A percentile compares a stretch with the other conserved stretches of the same genome.
Evolutionary conservation across 768 basidiomycete species (phyloP).

Genomic region (Phanerochaete sordida): DNA sequence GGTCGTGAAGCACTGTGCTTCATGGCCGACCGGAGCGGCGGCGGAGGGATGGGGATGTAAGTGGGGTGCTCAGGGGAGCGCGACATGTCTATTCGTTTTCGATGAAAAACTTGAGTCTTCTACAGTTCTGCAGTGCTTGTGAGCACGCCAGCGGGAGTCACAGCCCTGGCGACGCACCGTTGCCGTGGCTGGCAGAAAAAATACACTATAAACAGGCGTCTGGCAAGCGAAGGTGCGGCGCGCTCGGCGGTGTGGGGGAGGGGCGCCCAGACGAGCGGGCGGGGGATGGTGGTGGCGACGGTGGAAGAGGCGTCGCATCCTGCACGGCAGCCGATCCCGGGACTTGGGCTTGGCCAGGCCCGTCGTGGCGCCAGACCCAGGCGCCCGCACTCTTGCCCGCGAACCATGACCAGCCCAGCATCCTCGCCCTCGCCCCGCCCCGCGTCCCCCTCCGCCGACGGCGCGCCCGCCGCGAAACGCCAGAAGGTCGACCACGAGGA

Average conservation of each 20-base stretch:
- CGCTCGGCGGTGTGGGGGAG: background rate
- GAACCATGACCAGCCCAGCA: slow-evolving; percentile 13
- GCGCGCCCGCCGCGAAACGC: background rate
- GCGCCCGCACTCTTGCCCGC: background rate
- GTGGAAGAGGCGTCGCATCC: background rate
- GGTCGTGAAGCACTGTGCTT: slow-evolving; percentile 38
- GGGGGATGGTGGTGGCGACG: background rate
- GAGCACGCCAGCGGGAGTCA: background rate
- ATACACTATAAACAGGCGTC: background rate
- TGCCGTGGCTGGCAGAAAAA: background rate
- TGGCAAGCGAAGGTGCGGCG: no score
- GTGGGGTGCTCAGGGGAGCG: slow-evolving; percentile 18
- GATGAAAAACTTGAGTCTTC: background rate
- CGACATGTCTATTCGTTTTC: background rate
- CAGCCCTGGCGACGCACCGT: background rate
- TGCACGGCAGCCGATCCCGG: background rate
- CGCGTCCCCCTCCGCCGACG: background rate
- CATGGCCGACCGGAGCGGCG: slow-evolving; percentile 50
- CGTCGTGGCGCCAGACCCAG: background rate
- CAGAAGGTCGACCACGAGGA: background rate
- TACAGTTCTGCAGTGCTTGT: background rate
- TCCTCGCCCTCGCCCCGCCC: slow-evolving; percentile 4
- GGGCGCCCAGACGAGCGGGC: background rate
- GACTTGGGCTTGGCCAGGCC: slow-evolving; percentile 1
- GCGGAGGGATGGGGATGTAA: slow-evolving; percentile 21